These are phyloP conservation scores for Tubosaeta brunneosetosa DNA, from an alignment of 768 basidiomycete species.

Conservation along the genomic window DNA sequence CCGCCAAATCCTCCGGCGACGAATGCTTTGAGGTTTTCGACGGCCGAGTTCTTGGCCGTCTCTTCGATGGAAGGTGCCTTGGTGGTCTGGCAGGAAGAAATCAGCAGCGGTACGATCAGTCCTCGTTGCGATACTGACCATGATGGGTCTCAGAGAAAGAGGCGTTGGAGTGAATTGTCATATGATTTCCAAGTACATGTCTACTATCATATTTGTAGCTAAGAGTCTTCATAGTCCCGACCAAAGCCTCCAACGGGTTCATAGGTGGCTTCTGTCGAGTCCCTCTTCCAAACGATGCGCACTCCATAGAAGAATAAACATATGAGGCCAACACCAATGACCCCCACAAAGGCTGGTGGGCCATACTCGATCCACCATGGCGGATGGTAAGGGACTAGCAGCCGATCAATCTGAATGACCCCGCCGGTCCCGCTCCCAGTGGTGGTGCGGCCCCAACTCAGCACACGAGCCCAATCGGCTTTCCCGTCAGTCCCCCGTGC, in stretches of 20 bases:
- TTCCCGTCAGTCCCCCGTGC: slow-evolving; percentile 61
- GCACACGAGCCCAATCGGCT: slow-evolving; percentile 59
- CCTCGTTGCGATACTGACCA: slow-evolving; percentile 19
- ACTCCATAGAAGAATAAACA: slow-evolving; percentile 72
- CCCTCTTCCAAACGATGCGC: slow-evolving; percentile 62
- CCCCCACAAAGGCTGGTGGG: slow-evolving; percentile 57
- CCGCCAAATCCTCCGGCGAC: slow-evolving; percentile 94
- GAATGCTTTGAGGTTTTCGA: slow-evolving; percentile 71
- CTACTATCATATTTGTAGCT: not conserved
- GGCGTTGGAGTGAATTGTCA: slow-evolving; percentile 12
- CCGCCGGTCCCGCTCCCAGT: slow-evolving; percentile 74
- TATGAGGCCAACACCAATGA: slow-evolving; percentile 56
- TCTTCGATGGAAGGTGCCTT: slow-evolving; percentile 20
- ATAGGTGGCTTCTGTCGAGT: slow-evolving; percentile 81
- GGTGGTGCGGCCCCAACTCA: slow-evolving; percentile 75
- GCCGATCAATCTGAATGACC: slow-evolving; percentile 79
- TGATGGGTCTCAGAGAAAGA: slow-evolving; percentile 16
- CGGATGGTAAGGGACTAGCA: slow-evolving; percentile 83
- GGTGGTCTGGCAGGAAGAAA: slow-evolving; percentile 16
- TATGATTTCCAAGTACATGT: slow-evolving; percentile 25
- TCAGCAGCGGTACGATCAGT: slow-evolving; percentile 5
- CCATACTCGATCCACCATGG: slow-evolving; percentile 81
- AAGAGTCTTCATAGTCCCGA: slow-evolving; percentile 42
- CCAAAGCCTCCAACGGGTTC: slow-evolving; percentile 85
- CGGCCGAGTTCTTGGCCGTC: slow-evolving; percentile 24